Conservation (phyloP, 2,329 filamentous ascomycete genomes). For the Colletotrichum brevisporum region DNA sequence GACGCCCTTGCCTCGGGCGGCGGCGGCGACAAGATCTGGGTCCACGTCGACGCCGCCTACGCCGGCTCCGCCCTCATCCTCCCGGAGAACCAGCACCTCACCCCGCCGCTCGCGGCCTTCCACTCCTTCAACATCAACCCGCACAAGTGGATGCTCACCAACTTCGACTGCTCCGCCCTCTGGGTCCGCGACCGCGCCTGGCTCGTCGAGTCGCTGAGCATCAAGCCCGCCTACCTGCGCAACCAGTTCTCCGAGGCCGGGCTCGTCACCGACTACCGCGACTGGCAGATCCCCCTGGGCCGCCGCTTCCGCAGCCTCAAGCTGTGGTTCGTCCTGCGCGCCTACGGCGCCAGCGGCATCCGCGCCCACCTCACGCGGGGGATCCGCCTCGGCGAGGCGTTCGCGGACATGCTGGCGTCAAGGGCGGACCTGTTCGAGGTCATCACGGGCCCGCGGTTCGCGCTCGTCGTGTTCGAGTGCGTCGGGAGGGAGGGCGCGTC, state of each 20-base stretch:
- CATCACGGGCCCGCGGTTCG: conserved; percentile 81
- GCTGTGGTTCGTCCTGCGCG: conserved; percentile 93
- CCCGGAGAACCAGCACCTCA: conserved; percentile 82
- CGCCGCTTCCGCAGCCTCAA: conserved; percentile 90
- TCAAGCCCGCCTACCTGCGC: conserved; percentile 84
- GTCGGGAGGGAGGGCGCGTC: conserved; percentile 52
- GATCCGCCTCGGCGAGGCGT: conserved; percentile 77
- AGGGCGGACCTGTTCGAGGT: conserved; percentile 82
- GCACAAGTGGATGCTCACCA: conserved; percentile 97
- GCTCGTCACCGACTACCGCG: conserved; percentile 92
- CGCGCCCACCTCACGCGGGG: conserved; percentile 80
- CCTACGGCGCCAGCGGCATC: conserved; percentile 84
- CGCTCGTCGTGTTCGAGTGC: conserved; percentile 82
- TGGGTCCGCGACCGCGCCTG: conserved; percentile 82
- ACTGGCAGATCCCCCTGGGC: conserved; percentile 97
- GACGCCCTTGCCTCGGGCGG: conserved; percentile 52
- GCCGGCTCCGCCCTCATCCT: conserved; percentile 88
- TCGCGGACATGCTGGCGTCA: conserved; percentile 71
- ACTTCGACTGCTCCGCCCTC: conserved; percentile 88
- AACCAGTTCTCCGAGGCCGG: conserved; percentile 86
- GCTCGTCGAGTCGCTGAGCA: conserved; percentile 84
- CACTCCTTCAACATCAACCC: conserved; percentile 96
- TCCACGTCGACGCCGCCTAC: conserved; percentile 95
- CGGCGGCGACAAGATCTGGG: conserved; percentile 76
- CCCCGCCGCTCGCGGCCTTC: conserved; percentile 74